Percentiles rank a stretch among this genome's conserved stretches.
These are phyloP conservation scores for Fragaria vesca DNA, from an alignment of 306 rosid species.

Conservation along the genomic window DNA sequence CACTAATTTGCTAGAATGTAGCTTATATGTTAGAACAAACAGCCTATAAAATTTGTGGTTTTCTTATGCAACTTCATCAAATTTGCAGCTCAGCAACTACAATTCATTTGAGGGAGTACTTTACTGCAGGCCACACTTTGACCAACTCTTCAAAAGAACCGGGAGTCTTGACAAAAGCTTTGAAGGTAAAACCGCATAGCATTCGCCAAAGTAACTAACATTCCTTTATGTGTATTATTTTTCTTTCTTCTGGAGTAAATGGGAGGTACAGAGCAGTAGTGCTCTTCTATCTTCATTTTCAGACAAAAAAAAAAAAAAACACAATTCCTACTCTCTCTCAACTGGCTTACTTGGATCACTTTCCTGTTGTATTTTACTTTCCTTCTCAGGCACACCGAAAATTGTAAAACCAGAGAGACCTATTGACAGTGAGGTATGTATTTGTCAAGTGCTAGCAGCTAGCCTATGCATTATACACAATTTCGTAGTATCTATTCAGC, in stretches of 20 bases:
- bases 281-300: no score
- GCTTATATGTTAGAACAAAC: background rate
- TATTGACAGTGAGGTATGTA: slow-evolving; percentile 64
- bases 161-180: slow-evolving; percentile 99
- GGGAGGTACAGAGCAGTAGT: no score
- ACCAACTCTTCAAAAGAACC: slow-evolving; percentile 92
- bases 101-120: slow-evolving; percentile 98
- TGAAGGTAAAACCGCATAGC: slow-evolving; percentile 56
- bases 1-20: background rate
- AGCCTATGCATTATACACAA: slow-evolving; percentile 1
- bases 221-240: background rate
- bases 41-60: background rate
- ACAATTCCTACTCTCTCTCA: background rate
- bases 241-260: no score
- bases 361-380: background rate
- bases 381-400: slow-evolving; percentile 79
- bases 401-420: slow-evolving; percentile 78
- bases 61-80: slow-evolving; percentile 7
- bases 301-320: background rate
- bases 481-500: slow-evolving; percentile 7
- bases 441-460: slow-evolving; percentile 6
- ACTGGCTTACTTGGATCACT: slow-evolving; percentile 15
- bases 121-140: slow-evolving; percentile 94
- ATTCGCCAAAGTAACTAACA: slow-evolving; percentile 12
- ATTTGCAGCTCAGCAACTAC: slow-evolving; percentile 94